Percentiles rank a stretch among this genome's conserved stretches.
These are phyloP conservation scores for Pichiaceae sp. DNA, from an alignment of 1,139 yeast genomes.

Conservation along the genomic window DNA sequence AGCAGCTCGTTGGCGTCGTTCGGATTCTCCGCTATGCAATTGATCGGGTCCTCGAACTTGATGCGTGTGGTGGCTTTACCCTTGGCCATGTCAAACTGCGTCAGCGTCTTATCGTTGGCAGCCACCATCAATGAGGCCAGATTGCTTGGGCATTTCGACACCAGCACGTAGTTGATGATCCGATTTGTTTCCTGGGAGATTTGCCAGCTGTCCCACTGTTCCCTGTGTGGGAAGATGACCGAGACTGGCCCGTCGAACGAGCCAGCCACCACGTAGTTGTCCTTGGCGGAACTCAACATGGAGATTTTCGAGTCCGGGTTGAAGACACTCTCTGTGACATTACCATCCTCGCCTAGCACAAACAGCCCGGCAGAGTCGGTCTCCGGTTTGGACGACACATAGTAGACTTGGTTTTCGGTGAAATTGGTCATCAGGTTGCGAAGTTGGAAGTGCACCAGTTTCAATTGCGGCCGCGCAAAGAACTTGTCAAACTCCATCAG, in stretches of 20 bases:
- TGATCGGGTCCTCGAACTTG: constrained; percentile 40
- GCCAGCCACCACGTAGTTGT: constrained; percentile 40
- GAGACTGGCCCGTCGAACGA: constrained; percentile 46
- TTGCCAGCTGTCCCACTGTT: constrained; percentile 22
- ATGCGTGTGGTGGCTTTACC: constrained; percentile 12
- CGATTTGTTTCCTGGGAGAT: constrained; percentile 41
- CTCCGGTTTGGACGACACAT: constrained; percentile 22
- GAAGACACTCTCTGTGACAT: not conserved
- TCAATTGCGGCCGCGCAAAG: constrained; percentile 37
- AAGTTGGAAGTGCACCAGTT: constrained; percentile 49
- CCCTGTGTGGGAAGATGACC: constrained; percentile 22
- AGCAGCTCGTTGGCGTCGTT: constrained; percentile 28
- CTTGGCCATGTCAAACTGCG: constrained; percentile 31
- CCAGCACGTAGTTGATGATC: constrained; percentile 45
- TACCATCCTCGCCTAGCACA: not conserved
- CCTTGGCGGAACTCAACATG: constrained; percentile 34
- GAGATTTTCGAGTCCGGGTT: constrained; percentile 31
- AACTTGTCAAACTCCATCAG: constrained; percentile 34
- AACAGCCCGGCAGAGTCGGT: not conserved
- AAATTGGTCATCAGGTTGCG: constrained; percentile 44
- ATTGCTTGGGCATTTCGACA: constrained; percentile 19
- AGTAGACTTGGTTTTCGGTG: constrained; percentile 22
- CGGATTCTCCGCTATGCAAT: constrained; percentile 38
- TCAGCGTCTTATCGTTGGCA: constrained; percentile 39
- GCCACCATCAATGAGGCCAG: constrained; percentile 27